Conservation (phyloP, 352 stramenopile species). For the Phytophthora sp. region DNA sequence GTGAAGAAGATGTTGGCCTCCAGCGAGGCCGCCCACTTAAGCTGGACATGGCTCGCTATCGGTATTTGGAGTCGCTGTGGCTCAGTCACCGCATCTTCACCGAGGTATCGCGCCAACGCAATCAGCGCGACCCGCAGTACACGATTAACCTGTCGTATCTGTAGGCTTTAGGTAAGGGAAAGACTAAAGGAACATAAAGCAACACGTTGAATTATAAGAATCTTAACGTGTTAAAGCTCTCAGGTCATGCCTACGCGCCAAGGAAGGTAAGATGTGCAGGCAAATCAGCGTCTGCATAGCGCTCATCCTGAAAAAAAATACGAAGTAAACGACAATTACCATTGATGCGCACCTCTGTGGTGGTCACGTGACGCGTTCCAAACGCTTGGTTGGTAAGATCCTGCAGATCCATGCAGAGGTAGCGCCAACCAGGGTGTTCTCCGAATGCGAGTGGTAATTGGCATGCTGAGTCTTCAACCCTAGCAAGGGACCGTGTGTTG, state of each 20-base stretch:
- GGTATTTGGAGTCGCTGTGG: slow-evolving; percentile 84
- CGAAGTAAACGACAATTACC: slow-evolving; percentile 77
- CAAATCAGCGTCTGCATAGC: slow-evolving; percentile 72
- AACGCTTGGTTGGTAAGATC: slow-evolving; percentile 73
- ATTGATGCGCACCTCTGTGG: slow-evolving; percentile 62
- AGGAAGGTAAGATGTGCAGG: slow-evolving; percentile 74
- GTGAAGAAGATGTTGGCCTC: slow-evolving; percentile 85
- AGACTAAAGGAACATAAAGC: no score
- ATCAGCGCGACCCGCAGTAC: slow-evolving; percentile 87
- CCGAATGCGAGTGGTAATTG: slow-evolving; percentile 71
- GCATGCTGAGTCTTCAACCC: slow-evolving; percentile 54
- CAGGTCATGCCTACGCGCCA: slow-evolving; percentile 20
- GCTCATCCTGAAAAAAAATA: slow-evolving; percentile 84
- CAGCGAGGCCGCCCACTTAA: slow-evolving; percentile 81
- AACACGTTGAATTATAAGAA: no score
- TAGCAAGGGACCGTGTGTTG: slow-evolving; percentile 74
- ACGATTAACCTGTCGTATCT: slow-evolving; percentile 89
- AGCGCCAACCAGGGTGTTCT: slow-evolving; percentile 54
- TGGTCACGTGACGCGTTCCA: slow-evolving; percentile 73
- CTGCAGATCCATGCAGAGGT: slow-evolving; percentile 82
- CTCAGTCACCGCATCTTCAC: slow-evolving; percentile 83
- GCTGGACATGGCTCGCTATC: slow-evolving; percentile 75
- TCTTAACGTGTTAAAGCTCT: no score
- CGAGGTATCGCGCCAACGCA: slow-evolving; percentile 86
- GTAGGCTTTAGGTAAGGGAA: slow-evolving; percentile 49